Evolutionary conservation across 371 early-diverging fungal genomes (phyloP), one percentile per base, ranked within the genome.

Genomic region (Vairimorpha necatrix): DNA sequence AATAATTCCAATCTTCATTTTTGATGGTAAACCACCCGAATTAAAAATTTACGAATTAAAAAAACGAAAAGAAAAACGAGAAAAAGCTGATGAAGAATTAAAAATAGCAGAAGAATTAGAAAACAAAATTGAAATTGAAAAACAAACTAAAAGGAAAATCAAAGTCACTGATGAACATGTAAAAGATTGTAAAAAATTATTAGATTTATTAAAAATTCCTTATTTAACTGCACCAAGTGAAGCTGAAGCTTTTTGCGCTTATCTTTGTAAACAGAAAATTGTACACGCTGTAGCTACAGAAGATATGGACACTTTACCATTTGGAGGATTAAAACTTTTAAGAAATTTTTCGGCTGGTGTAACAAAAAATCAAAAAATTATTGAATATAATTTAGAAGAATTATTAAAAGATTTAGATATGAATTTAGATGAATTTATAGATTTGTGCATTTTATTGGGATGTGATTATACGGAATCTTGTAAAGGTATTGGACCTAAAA

Each of bases 241-340:
- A 87, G 98, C 99, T 2, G 99, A 99, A 82, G 98, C 99, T 1
- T 95, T 94, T 82, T 96, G 97, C 83, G 97, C 98, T 1, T 92
- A 89, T 33, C 83, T 99, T 36, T 91, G 91, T 34, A 89, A 87
- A 77, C 87, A 89, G 0, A 93, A 92, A n/a, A 88, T 88, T 76
- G 97, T 97, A 2, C 93, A 90, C 83, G 96, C 91, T 7, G 95
- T 96, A 26, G 97, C 92, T 2, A 93, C 95, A 0, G 98, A 99
- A 82, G 99, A 99, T 87, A 98, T 98, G 98, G 99, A 99, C 83
- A 94, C 96, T 0, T 86, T 99, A 67, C 92, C 95, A 2, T 99
- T 98, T 85, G 90, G 89, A 4, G 82, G 95, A 1, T 94, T 94
- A 0, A 87, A 93, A 18, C 86, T 99, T 24, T 76, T 98, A 53